A percentile compares a stretch with the other conserved stretches of the same genome.
These are phyloP conservation scores for Cladosporium cucumerinum DNA, from an alignment of 2,329 filamentous ascomycete genomes.

Conservation along the genomic window DNA sequence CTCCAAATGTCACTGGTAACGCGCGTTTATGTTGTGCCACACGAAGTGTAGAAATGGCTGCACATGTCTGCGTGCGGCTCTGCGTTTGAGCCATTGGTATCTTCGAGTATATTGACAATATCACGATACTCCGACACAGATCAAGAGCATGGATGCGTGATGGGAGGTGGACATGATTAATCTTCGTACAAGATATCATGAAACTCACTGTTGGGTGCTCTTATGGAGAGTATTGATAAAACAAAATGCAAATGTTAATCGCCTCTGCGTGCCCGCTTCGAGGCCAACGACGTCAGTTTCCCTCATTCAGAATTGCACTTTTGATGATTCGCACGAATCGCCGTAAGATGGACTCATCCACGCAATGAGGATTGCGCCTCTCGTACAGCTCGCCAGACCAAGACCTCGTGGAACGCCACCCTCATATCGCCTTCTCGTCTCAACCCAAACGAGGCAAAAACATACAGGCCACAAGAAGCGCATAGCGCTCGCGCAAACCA, in stretches of 20 bases:
- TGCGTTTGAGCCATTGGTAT: too few species aligned
- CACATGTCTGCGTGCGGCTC: too few species aligned
- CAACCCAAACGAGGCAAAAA: neutral
- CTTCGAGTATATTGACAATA: too few species aligned
- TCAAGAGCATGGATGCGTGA: too few species aligned
- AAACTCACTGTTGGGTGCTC: neutral
- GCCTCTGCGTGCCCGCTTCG: neutral
- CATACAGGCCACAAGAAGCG: neutral
- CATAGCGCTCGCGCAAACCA: neutral
- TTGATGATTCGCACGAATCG: neutral
- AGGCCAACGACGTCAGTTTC: conserved; percentile 2
- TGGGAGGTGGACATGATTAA: too few species aligned
- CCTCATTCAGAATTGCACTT: conserved; percentile 2
- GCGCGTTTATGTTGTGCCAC: neutral
- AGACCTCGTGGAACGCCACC: neutral
- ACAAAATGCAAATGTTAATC: neutral
- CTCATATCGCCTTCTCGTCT: neutral
- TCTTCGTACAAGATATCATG: too few species aligned
- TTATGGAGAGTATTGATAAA: neutral
- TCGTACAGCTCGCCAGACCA: neutral
- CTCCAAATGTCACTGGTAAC: neutral
- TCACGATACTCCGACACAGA: too few species aligned
- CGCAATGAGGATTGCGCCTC: neutral
- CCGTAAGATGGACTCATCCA: neutral
- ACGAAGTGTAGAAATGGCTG: neutral